Conservation (phyloP, 2,329 filamentous ascomycete species). For the Fusarium pseudograminearum region DNA sequence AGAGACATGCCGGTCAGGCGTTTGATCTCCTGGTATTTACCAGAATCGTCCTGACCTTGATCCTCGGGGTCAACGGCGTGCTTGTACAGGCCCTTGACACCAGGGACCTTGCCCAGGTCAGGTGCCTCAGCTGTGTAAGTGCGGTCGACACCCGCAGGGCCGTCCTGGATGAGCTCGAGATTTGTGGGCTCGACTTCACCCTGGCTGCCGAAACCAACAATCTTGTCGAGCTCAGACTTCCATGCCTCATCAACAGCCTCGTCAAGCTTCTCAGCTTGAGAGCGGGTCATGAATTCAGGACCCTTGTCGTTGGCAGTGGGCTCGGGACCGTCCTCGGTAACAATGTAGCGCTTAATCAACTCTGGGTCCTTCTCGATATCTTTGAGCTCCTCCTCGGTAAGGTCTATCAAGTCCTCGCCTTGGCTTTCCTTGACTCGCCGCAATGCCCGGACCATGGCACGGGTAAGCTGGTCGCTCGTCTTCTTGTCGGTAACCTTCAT, state of each 20-base stretch:
- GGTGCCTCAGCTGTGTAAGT: constrained; percentile 60
- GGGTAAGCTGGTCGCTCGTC: constrained; percentile 57
- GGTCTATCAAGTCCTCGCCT: constrained; percentile 60
- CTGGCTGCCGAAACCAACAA: constrained; percentile 49
- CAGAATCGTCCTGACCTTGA: constrained; percentile 62
- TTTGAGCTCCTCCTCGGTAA: constrained; percentile 63
- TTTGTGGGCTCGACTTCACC: constrained; percentile 51
- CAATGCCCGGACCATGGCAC: constrained; percentile 58
- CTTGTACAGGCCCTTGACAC: constrained; percentile 65
- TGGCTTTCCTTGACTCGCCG: constrained; percentile 57
- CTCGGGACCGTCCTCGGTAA: constrained; percentile 48
- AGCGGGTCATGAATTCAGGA: constrained; percentile 50
- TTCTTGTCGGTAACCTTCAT: constrained; percentile 57
- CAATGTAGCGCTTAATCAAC: constrained; percentile 54
- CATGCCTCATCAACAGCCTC: constrained; percentile 54
- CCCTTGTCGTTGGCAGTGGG: constrained; percentile 44
- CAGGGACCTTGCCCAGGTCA: constrained; percentile 65
- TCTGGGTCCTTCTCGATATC: constrained; percentile 57
- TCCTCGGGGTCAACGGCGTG: constrained; percentile 62
- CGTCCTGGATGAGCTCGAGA: constrained; percentile 54
- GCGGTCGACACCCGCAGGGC: constrained; percentile 52
- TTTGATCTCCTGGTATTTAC: constrained; percentile 65
- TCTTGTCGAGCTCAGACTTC: constrained; percentile 55
- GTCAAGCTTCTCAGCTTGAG: constrained; percentile 54
- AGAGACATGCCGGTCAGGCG: constrained; percentile 67